A percentile compares a stretch with the other conserved stretches of the same genome.
These are phyloP conservation scores for Podila horticola DNA, from an alignment of 192 early-diverging fungal species.

Conservation along the genomic window DNA sequence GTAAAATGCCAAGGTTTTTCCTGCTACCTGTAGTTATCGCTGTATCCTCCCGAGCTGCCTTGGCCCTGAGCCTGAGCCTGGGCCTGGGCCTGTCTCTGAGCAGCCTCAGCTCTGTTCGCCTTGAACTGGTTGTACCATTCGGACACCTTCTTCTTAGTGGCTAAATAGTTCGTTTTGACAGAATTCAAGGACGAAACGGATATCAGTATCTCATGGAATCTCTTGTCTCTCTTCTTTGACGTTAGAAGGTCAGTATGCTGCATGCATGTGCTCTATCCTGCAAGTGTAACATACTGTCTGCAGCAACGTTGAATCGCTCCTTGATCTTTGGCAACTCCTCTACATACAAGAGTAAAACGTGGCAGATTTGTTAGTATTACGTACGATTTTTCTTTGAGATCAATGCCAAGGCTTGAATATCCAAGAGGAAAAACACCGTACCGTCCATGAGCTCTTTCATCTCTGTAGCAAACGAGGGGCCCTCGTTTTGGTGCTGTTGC, in stretches of 20 bases:
- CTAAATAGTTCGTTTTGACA: constrained; percentile 19
- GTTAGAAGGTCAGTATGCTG: not conserved
- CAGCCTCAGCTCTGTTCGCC: constrained; percentile 35
- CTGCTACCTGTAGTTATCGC: constrained; percentile 15
- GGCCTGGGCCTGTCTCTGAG: constrained; percentile 14
- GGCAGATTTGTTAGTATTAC: not conserved
- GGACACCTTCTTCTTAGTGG: constrained; percentile 67
- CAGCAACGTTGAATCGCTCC: constrained; percentile 64
- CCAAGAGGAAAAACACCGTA: constrained; percentile 3
- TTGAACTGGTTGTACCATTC: constrained; percentile 67
- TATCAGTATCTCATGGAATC: not conserved
- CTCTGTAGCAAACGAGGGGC: constrained; percentile 37
- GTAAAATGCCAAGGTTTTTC: too few relatives aligned
- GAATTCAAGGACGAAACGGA: too few relatives aligned
- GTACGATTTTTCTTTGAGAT: not conserved
- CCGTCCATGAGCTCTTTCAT: constrained; percentile 54
- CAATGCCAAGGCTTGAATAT: not conserved
- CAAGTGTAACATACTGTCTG: constrained; percentile 55
- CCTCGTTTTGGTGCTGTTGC: constrained; percentile 53
- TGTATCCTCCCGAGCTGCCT: constrained; percentile 1
- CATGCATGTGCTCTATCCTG: too few relatives aligned
- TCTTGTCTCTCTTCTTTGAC: too few relatives aligned
- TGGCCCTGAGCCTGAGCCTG: not conserved
- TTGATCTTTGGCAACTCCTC: constrained; percentile 69
- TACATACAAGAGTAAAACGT: constrained; percentile 12